A percentile compares a stretch with the other conserved stretches of the same genome.
phyloP scores from a whole-genome alignment of 768 basidiomycete species.

The Hygrophorus russula region DNA sequence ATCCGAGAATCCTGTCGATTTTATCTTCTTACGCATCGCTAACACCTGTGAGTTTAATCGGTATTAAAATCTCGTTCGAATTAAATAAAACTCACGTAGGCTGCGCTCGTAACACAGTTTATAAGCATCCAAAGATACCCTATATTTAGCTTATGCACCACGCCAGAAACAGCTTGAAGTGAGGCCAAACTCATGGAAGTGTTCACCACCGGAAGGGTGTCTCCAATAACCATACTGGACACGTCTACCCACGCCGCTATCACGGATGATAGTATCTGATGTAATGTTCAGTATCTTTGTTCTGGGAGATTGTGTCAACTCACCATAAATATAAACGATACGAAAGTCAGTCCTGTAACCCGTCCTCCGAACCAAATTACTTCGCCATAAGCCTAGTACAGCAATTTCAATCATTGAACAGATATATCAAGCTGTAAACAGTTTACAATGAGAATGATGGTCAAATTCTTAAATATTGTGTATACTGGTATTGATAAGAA shows the following conservation, averaged over 20 bases:
- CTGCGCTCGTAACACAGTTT: constrained; percentile 85
- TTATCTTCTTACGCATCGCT: constrained; percentile 94
- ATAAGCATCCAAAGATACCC: constrained; percentile 96
- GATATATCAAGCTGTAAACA: constrained; percentile 1
- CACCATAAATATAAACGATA: constrained; percentile 90
- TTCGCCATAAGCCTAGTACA: constrained; percentile 83
- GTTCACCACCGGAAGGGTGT: constrained; percentile 23
- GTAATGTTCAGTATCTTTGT: not conserved
- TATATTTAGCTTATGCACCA: constrained; percentile 45
- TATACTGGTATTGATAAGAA: constrained; percentile 94
- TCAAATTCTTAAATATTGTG: constrained; percentile 98
- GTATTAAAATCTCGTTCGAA: not conserved
- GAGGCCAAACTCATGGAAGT: constrained; percentile 22
- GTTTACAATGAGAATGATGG: constrained; percentile 94
- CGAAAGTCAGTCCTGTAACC: constrained; percentile 78
- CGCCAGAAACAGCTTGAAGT: constrained; percentile 30
- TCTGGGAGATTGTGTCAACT: constrained; percentile 10
- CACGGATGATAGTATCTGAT: constrained; percentile 80
- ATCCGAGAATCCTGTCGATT: constrained; percentile 87
- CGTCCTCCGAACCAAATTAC: constrained; percentile 92
- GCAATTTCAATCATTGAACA: not conserved
- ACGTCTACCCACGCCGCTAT: constrained; percentile 97
- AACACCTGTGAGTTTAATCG: constrained; percentile 48
- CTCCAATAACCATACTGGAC: constrained; percentile 26
- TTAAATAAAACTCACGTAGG: constrained; percentile 52